Evolutionary conservation across 768 basidiomycete species (phyloP), one percentile per base, ranked within the genome.

Genomic region (Coprinopsis cinerea): DNA sequence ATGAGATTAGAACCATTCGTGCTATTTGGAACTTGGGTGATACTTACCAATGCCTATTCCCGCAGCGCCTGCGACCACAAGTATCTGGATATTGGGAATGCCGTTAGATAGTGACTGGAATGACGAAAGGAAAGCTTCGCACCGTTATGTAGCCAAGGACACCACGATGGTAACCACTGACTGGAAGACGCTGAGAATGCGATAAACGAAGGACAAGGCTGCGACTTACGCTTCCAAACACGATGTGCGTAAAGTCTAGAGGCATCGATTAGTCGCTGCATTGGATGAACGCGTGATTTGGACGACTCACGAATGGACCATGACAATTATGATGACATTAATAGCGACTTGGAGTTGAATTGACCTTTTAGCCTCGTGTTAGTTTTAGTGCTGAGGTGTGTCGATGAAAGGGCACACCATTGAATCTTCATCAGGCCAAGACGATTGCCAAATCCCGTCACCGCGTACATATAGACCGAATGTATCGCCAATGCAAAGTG

Each of bases 171-270:
- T 59, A 64, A 20, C 61, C 60, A 11, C 55, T 54, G 42, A 63
- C 58, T 60, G 37, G 37, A 54, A 41, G 5, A 36, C 30, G 53
- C 66, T 69, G 48, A 66, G 68, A 47, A 39, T 24, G 42, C 15
- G n/a, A 24, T 44, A 27, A 40, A 48, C 11, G 23, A 28, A 43
- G 6, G 50, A 39, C 39, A 42, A 22, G 17, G 15, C 11, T 5
- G 5, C 18, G 14, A 35, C 74, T 60, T 47, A 77, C 74, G 68
- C 42, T 71, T 59, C 74, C 74, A 76, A 6, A 76, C 70, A 2
- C 76, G 69, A 49, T 65, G 64, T 4, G 73, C 65, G 40, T 77
- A 77, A 20, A 76, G 54, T 52, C 75, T 75, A n/a, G 14, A 17
- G 20, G 42, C 39, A 46, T 27, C 5, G 20, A 20, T n/a, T 17